Evolutionary conservation across 2,329 filamentous ascomycete genomes (phyloP), one percentile per base, ranked within the genome.

Genomic region (Ramularia endophylla): DNA sequence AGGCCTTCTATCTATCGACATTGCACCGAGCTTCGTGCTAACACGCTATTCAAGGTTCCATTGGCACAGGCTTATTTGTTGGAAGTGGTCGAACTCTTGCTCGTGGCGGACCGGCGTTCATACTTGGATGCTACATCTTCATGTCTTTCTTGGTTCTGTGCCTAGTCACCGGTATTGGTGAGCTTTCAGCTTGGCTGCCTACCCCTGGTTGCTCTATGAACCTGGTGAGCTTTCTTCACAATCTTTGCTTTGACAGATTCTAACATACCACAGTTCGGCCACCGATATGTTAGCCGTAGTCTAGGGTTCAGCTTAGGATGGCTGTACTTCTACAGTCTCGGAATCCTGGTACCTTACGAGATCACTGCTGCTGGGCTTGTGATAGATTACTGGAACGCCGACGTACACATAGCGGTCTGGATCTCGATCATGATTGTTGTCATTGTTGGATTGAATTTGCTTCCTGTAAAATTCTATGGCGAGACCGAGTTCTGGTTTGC

Each of bases 121-220:
- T 68, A n/a, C 54, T 74, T 34, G 53, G 62, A 35, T 59, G 63
- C 46, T 66, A 63, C 50, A 46, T 56, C 13, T 50, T 71, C 30
- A 63, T 73, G 47, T 60, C 65, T 28, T 57, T 69, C 29, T 41
- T 72, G 50, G 54, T 74, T 44, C 62, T 59, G 43, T 58, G 59
- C 35, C 53, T 67, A 47, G 70, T 80, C 11, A 71, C 69, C 27
- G 68, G 65, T 36, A 67, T 72, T 8, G 69, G 68, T n/a, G 74
- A 77, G 55, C 71, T 81, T 59, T 73, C 76, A 8, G 70, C 77
- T 27, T 80, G 76, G 66, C 68, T 81, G 33, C 74, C 78, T 7
- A 61, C 77, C 47, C 66, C 74, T 25, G 71, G 73, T 47, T 65
- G 57, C 43, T 67, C 71, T 46, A 71, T 75, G 70, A 62, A 68